Evolutionary conservation across 805 yeast species (phyloP), one percentile per base, ranked within the genome.

Genomic region (Cyberlindnera xylosilytica): DNA sequence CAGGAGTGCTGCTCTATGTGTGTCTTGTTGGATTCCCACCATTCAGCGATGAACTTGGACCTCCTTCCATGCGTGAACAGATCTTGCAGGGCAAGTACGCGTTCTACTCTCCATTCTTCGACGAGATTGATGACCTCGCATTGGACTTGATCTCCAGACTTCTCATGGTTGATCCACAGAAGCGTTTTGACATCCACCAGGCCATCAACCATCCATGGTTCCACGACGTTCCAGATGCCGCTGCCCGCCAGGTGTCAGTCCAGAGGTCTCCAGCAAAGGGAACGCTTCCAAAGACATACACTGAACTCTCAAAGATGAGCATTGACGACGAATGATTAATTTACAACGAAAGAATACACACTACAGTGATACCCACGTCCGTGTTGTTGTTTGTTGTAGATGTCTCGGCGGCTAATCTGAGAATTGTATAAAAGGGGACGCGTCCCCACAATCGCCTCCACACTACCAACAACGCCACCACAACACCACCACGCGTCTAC

Each of bases 201-300:
- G 83, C 91, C 74, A 73, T 91, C 36, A 71, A 66, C 24, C 99
- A 93, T 66, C 95, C 96, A 1, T 91, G 98, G 98, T 74, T 88
- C 46, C 58, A 49, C 13, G 42, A 33, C 16, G 32, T 33, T 27
- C 34, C n/a, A 6, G 36, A 33, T 20, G 10, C n/a, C 5, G 27
- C 15, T 29, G 29, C 24, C 11, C 32, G 20, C 15, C 22, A 22
- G 17, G 45, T 39, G 18, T 16, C 54, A 29, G 46, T 57, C 27
- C 52, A 63, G 31, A 52, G 64, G 35, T 59, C 64, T 24, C 57
- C 64, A 5, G 48, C 54, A 3, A 63, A 57, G 15, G 53, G 55
- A 4, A 49, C 49, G 28, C 22, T 60, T 16, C 71, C 69, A 13
- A 64, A 58, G 41, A 66, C 72, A 1, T 68, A 64, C 48, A 61